Percentiles rank a stretch among this genome's conserved stretches.
Evolutionary conservation across 768 basidiomycete species (phyloP).

Genomic region (Xerocomus potaroensis): DNA sequence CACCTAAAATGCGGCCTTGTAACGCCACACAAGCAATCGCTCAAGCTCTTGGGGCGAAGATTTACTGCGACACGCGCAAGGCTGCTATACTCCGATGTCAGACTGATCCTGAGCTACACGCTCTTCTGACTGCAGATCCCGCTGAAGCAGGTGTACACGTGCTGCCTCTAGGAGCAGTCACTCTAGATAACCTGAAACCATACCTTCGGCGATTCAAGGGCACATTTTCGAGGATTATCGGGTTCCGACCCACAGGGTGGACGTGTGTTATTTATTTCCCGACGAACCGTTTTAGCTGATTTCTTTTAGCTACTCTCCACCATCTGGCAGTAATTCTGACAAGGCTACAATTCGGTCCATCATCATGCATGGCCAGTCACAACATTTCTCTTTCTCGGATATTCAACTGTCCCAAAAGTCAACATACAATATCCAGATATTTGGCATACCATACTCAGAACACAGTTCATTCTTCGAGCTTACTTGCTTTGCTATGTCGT

Average conservation of each 20-base stretch:
- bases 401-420: constrained; percentile 70
- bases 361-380: constrained; percentile 61
- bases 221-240: constrained; percentile 67
- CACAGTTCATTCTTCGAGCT: constrained; percentile 95
- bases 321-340: constrained; percentile 55
- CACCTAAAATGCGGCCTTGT: neutral
- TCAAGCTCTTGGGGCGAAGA: constrained; percentile 68
- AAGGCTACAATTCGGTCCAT: constrained; percentile 63
- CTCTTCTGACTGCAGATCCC: constrained; percentile 74
- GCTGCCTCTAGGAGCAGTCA: constrained; percentile 71
- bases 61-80: constrained; percentile 89
- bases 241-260: constrained; percentile 95
- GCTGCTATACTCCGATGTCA: constrained; percentile 79
- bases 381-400: constrained; percentile 64
- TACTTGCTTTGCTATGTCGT: constrained; percentile 89
- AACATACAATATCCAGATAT: constrained; percentile 63
- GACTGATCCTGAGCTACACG: constrained; percentile 76
- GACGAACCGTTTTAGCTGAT: constrained; percentile 1
- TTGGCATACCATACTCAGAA: constrained; percentile 89
- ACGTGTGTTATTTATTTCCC: constrained; percentile 50
- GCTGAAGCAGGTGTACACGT: constrained; percentile 78
- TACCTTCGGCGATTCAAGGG: constrained; percentile 77
- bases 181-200: constrained; percentile 67
- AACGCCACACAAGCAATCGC: constrained; percentile 70
- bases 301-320: constrained; percentile 54